Base-by-base conservation (phyloP, 1,284 basidiomycete genomes). In the Hypsizygus ulmarius region DNA sequence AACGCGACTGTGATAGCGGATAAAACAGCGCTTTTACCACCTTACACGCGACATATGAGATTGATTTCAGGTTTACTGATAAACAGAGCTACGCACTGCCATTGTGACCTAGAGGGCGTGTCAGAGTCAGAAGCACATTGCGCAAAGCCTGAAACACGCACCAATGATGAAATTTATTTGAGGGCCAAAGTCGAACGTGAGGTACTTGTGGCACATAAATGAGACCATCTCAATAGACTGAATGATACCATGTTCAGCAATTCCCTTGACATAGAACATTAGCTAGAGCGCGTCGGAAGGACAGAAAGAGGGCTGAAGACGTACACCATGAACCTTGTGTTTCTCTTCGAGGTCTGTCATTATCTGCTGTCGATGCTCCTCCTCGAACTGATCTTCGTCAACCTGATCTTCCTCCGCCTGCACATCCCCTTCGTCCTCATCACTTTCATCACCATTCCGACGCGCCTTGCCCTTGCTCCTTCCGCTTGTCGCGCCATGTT, bases 141-240 rank as follows among this genome's bases (percentile, higher is more conserved):
- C 30, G 11, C 3, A 19, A 3, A 28, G 15, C 39, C n/a, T 18
- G 15, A 33, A 15, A 45, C n/a, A 80, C 75, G 65, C 70, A 77
- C 97, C 97, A 49, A 97, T 96, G 56, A 99, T 88, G 63, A 99
- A 98, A 70, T 99, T 98, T 64, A 98, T 89, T 65, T 93, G 91
- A 2, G 87, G 85, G 0, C 88, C 92, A 57, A 97, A 92, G 4
- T 78, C 74, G 65, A 97, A 89, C 0, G 77, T 82, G 39, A 95
- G 77, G 65, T 81, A 84, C 61, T 83, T 78, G 71, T 99, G 97
- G 65, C 94, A 97, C 95, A 99, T 97, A 69, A 99, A 99, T 65
- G 97, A 89, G 62, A 84, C 76, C 77, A 97, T 82, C 60, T 91
- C 86, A 43, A 99, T 81, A 18, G 75, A 76, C 59, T 93, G 88